Conservation (phyloP, 129 eudicot species). For the Erigeron canadensis region DNA sequence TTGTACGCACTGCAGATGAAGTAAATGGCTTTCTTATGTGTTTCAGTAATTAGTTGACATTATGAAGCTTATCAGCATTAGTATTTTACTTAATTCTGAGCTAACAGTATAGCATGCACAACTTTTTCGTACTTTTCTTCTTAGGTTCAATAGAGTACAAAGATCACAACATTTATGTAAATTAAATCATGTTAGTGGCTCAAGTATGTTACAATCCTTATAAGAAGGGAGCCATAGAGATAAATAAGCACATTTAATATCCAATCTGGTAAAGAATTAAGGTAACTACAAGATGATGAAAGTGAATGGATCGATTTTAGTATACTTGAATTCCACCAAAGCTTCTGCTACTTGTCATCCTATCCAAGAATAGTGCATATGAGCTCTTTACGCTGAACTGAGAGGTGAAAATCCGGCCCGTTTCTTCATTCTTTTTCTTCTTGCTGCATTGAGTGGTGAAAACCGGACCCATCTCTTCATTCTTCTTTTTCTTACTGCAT, state of each 20-base stretch:
- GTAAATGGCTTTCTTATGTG: no score
- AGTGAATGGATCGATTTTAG: constrained; percentile 15
- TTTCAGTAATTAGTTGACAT: not conserved
- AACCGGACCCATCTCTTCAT: constrained; percentile 28
- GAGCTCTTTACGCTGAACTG: constrained; percentile 56
- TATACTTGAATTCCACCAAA: constrained; percentile 45
- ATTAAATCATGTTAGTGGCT: not conserved
- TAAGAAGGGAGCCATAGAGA: not conserved
- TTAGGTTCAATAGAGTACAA: not conserved
- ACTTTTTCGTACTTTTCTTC: not conserved
- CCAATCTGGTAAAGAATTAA: not conserved
- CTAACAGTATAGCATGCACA: no score
- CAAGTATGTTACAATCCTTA: constrained; percentile 3
- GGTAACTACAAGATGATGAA: not conserved
- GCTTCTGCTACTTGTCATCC: constrained; percentile 59
- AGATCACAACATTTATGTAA: not conserved
- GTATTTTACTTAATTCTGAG: no score
- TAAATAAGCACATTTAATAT: not conserved
- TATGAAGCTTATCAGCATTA: no score
- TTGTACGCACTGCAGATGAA: no score
- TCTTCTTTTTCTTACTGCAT: constrained; percentile 11
- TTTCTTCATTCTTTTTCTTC: constrained; percentile 26
- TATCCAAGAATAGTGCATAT: constrained; percentile 58
- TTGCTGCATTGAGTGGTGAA: no score
- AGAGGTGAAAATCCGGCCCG: constrained; percentile 38